Evolutionary conservation across 108 stramenopile genomes (phyloP), one percentile per base, ranked within the genome.

Genomic region (Thalassiosira profunda): DNA sequence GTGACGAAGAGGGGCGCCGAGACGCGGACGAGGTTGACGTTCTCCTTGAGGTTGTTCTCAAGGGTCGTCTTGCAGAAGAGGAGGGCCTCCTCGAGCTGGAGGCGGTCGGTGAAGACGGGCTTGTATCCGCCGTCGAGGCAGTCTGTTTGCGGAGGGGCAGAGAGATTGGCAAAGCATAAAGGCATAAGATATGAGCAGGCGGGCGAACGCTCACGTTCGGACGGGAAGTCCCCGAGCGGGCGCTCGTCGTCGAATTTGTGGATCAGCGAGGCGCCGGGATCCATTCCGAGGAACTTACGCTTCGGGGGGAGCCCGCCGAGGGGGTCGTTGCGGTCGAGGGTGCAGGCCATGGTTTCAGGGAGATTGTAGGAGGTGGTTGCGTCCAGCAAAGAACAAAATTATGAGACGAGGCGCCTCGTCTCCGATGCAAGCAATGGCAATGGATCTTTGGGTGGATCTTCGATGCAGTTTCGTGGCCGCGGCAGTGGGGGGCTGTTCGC

Each of bases 11-110:
- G 43, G 31, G 79, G 79, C 35, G 58, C 60, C 6, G 64, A 67
- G 21, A 80, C 79, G 38, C 79, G 79, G 34, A 61, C 58, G 9
- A 80, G 68, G 48, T 80, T 80, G n/a, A 80, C 63, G 52, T 80
- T 80, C 23, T 60, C 56, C 36, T 80, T 80, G 42, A 80, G 79
- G 38, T 80, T 75, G 42, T 58, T 26, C 36, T 75, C 77, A 37
- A 79, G 56, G 9, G 65, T 73, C n/a, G 65, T 66, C 45, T 79
- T 79, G 65, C 53, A 42, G 36, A 49, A 28, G 0, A 7, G 4
- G 26, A 79, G 72, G 6, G 77, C 77, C 41, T 72, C 77, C 34
- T 79, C 77, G 49, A 56, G 65, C 25, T 60, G 24, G 3, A 75
- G 42, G 8, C 30, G 30, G 67, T 75, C 31, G n/a, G 54, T 64